A percentile compares a stretch with the other conserved stretches of the same genome.
These are phyloP conservation scores for Alternaria longipes DNA, from an alignment of 2,329 filamentous ascomycete genomes.

Conservation along the genomic window DNA sequence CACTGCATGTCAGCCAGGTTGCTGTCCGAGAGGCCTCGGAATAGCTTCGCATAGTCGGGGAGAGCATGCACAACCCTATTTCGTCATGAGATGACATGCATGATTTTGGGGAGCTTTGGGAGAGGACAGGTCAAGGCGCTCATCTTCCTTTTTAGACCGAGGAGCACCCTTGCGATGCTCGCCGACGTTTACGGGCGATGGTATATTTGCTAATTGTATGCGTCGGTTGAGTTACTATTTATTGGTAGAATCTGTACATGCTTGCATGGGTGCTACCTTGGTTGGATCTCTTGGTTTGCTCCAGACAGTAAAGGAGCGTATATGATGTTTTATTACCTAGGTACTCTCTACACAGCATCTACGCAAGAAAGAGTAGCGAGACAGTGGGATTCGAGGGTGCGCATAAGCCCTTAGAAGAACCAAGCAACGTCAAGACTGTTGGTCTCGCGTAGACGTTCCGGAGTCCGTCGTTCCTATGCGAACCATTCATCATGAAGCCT, in stretches of 20 bases:
- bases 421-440: slow-evolving; percentile 3
- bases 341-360: background rate
- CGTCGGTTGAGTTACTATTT: too few relatives aligned
- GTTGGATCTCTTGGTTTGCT: background rate
- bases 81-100: background rate
- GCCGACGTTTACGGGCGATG: background rate
- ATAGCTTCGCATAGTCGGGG: background rate
- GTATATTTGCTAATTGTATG: too few relatives aligned
- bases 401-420: background rate
- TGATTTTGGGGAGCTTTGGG: background rate
- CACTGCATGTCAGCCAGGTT: background rate
- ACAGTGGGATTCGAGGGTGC: background rate
- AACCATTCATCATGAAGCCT: slow-evolving; percentile 7
- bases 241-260: background rate
- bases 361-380: background rate
- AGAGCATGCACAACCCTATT: background rate
- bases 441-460: slow-evolving; percentile 6
- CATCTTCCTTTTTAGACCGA: background rate
- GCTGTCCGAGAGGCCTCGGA: background rate
- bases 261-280: background rate
- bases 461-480: background rate
- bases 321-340: background rate
- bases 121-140: background rate
- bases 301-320: background rate
- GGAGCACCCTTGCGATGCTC: background rate